phyloP scores from a whole-genome alignment of 2,329 filamentous ascomycete genomes.

The Fusarium oxysporum region DNA sequence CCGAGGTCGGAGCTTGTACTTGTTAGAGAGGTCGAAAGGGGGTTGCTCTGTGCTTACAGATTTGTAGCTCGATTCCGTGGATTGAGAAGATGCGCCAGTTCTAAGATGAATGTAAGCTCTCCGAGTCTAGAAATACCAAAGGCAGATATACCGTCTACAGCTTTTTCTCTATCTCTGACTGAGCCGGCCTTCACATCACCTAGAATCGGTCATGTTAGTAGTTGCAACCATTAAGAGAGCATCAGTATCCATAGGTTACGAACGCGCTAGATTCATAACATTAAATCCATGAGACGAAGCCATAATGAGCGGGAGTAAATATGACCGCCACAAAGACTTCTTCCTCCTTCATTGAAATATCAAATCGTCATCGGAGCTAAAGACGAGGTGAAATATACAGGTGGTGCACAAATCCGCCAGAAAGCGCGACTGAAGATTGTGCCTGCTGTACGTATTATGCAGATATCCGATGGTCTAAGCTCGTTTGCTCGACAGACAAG shows the following conservation, averaged over 20 bases:
- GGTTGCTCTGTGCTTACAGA: conserved; percentile 47
- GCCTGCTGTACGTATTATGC: background rate
- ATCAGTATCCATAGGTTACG: conserved; percentile 19
- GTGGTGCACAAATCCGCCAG: background rate
- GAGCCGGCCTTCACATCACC: conserved; percentile 51
- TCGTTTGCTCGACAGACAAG: conserved; percentile 3
- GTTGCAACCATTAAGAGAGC: background rate
- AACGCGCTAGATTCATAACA: conserved; percentile 53
- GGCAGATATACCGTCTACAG: conserved; percentile 53
- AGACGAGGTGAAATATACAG: background rate
- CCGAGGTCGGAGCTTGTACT: conserved; percentile 60
- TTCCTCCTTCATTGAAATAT: conserved; percentile 5
- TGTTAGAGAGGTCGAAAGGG: conserved; percentile 8
- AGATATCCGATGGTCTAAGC: conserved; percentile 14
- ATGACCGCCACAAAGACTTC: background rate
- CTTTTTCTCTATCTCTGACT: conserved; percentile 54
- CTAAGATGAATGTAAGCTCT: conserved; percentile 41
- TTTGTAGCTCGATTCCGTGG: conserved; percentile 51
- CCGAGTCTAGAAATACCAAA: background rate
- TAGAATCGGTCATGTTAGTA: conserved; percentile 37
- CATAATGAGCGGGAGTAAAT: conserved; percentile 43
- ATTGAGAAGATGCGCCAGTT: conserved; percentile 55
- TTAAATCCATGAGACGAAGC: conserved; percentile 48
- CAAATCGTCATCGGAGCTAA: background rate
- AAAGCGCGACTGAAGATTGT: conserved; percentile 17